Evolutionary conservation across 306 rosid species (phyloP).

Genomic region (Adenanthera pavonina): DNA sequence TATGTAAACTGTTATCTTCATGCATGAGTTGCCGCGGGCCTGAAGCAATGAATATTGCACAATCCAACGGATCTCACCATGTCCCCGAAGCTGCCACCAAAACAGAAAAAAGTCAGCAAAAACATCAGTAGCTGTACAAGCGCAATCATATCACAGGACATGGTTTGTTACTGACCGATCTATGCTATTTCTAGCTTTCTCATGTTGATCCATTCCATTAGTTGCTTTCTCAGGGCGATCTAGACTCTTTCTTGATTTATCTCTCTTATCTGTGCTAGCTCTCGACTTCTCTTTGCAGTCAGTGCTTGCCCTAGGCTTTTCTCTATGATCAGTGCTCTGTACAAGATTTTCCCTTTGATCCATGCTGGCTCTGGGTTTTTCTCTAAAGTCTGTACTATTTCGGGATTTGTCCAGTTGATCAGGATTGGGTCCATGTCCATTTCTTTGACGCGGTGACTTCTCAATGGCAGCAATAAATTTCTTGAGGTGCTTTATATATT

Average conservation of each 20-base stretch:
- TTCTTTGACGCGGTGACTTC: conserved; percentile 53
- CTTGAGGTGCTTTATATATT: conserved; percentile 89
- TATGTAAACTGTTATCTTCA: conserved; percentile 47
- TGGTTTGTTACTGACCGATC: conserved; percentile 64
- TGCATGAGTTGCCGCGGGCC: conserved; percentile 68
- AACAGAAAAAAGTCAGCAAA: conserved; percentile 47
- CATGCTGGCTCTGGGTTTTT: conserved; percentile 69
- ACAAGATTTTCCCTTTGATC: conserved; percentile 69
- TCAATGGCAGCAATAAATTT: conserved; percentile 72
- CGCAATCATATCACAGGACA: not conserved
- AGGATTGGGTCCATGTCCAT: conserved; percentile 46
- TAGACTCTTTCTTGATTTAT: conserved; percentile 67
- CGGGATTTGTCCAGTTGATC: conserved; percentile 71
- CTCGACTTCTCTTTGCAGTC: conserved; percentile 74
- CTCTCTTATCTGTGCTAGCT: conserved; percentile 67
- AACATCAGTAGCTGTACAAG: conserved; percentile 16
- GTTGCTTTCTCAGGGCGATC: conserved; percentile 60
- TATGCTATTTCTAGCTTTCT: conserved; percentile 81
- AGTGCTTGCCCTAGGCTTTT: conserved; percentile 54
- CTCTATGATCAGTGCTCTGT: conserved; percentile 50
- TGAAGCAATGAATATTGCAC: conserved; percentile 94
- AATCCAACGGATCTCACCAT: conserved; percentile 93
- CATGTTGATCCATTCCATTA: conserved; percentile 61
- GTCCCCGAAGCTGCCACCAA: conserved; percentile 78
- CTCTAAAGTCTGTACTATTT: conserved; percentile 76